These are phyloP conservation scores for Eimeria tenella DNA, from an alignment of 169 alveolate species.

Conservation along the genomic window DNA sequence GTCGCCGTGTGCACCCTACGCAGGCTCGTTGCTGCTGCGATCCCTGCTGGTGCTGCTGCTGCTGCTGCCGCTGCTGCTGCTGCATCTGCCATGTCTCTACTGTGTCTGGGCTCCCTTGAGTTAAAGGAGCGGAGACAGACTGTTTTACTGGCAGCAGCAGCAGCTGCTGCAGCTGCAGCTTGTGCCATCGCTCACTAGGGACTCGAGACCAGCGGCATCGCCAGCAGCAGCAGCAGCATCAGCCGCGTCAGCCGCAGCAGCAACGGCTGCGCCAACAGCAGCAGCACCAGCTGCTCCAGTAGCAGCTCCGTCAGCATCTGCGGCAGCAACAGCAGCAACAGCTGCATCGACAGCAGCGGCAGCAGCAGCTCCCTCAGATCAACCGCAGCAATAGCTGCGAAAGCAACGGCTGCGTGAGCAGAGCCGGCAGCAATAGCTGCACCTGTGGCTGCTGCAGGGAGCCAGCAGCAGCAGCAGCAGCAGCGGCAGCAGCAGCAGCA, in stretches of 20 bases:
- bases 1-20: too few relatives aligned
- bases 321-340: neutral
- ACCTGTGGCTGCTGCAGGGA: neutral
- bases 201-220: neutral
- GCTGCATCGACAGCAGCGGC: neutral
- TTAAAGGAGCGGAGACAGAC: neutral
- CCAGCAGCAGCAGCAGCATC: too few relatives aligned
- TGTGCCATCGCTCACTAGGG: neutral
- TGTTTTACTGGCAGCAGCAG: neutral
- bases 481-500: neutral
- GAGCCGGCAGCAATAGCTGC: neutral
- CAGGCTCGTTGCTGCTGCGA: too few relatives aligned
- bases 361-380: neutral
- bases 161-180: neutral
- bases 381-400: neutral
- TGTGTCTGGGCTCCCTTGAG: neutral
- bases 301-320: neutral
- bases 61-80: constrained; percentile 2
- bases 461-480: neutral
- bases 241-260: too few relatives aligned
- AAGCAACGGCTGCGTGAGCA: too few relatives aligned
- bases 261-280: neutral
- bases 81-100: neutral
- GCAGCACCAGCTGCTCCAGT: neutral
- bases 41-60: neutral